These are phyloP conservation scores for Penicillium sp. DNA, from an alignment of 2,329 filamentous ascomycete genomes.

Conservation along the genomic window DNA sequence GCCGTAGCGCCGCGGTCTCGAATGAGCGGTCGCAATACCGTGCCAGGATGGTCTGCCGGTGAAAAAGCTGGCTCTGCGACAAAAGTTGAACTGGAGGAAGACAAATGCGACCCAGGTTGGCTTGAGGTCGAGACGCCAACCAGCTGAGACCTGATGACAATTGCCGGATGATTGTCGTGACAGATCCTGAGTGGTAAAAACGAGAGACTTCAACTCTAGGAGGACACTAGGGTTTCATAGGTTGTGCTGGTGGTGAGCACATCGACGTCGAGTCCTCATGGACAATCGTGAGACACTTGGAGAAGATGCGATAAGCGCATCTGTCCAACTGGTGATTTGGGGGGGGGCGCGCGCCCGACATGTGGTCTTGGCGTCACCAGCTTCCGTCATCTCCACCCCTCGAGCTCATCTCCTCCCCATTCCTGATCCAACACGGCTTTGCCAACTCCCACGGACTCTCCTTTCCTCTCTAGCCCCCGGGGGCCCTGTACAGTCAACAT, in stretches of 20 bases:
- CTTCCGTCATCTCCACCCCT: slow-evolving; percentile 20
- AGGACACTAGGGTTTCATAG: too few species aligned
- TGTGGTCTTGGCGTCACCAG: slow-evolving; percentile 19
- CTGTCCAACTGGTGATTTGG: slow-evolving; percentile 8
- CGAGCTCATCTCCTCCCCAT: slow-evolving; percentile 16
- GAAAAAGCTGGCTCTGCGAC: too few species aligned
- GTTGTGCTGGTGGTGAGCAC: background rate
- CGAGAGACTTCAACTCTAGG: too few species aligned
- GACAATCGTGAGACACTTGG: slow-evolving; percentile 1
- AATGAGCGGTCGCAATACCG: background rate
- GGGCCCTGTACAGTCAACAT: slow-evolving; percentile 44
- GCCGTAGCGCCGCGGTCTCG: background rate
- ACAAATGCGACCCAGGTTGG: too few species aligned
- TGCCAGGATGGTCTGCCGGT: too few species aligned
- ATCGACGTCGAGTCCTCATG: background rate
- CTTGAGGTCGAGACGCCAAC: too few species aligned
- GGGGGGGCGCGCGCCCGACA: slow-evolving; percentile 8
- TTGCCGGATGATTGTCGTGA: too few species aligned
- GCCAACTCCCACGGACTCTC: slow-evolving; percentile 6
- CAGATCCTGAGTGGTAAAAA: too few species aligned
- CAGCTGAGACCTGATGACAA: too few species aligned
- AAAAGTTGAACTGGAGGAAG: too few species aligned
- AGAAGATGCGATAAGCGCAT: slow-evolving; percentile 11
- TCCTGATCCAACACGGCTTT: slow-evolving; percentile 2
- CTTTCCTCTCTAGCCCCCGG: slow-evolving; percentile 5